Base-by-base conservation (phyloP, 202 grass and related monocot species). In the Bolboschoenoplectus hybrid region DNA sequence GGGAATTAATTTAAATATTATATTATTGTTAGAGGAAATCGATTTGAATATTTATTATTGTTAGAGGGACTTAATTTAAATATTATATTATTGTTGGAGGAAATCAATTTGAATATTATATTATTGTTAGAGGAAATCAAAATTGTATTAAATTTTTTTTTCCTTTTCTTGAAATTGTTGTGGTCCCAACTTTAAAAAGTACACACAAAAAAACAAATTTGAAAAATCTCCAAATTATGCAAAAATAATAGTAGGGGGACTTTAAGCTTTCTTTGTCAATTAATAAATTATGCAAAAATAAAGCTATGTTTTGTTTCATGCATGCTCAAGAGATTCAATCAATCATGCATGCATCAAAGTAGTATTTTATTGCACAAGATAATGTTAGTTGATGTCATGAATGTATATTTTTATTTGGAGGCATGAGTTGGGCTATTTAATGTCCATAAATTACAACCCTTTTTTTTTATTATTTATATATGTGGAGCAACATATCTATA, bases 271-370 rank as follows among this genome's bases (percentile, higher is more conserved):
- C 35, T 58, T 14, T 58, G 36, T 79, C 52, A 56, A 58, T 58
- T 79, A 55, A 58, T 79, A 55, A 78, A 79, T 17, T 49, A 9
- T 51, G 9, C 19, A 61, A 17, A 32, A 79, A 38, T 17, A 49
- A 10, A 79, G 75, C 11, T 76, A 14, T 79, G 34, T 58, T 79
- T 16, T 79, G 51, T 79, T 58, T 49, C n/a, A 49, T 49, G 69
- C 44, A 49, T 49, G 69, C 44, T 8, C 8, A 47, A 26, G 44
- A 49, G 17, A 8, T 26, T 9, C 2, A 19, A 20, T 47, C 43
- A 47, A 47, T 5, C 43, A 10, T 44, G 2, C 2, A 44, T 44
- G 5, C 26, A 44, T 47, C 43, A 1, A 9, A 17, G 16, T 47
- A 20, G 2, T 20, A 72, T 72, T 72, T 72, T 72, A 72, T 47